Conservation (phyloP, 192 early-diverging fungal species). For the Backusella tarrabulga region DNA sequence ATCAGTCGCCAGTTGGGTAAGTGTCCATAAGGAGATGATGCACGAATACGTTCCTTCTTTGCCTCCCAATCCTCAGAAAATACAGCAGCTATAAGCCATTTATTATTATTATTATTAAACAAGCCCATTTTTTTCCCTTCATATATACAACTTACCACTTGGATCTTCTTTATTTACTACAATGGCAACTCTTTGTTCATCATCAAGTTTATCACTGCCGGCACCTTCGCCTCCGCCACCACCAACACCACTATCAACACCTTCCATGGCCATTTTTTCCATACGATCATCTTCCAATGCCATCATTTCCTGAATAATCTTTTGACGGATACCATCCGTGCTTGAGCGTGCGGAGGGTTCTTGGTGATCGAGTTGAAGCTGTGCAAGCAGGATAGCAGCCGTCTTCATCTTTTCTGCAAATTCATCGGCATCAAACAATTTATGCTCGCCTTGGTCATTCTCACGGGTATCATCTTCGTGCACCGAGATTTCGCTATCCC, state of each 20-base stretch:
- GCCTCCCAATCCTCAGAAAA: slow-evolving; percentile 90
- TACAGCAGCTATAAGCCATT: slow-evolving; percentile 64
- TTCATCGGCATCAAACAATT: slow-evolving; percentile 57
- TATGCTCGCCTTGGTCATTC: not conserved
- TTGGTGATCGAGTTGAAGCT: slow-evolving; percentile 65
- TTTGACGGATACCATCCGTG: slow-evolving; percentile 83
- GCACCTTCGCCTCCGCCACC: slow-evolving; percentile 48
- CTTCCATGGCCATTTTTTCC: slow-evolving; percentile 61
- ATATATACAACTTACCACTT: slow-evolving; percentile 28
- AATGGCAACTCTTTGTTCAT: slow-evolving; percentile 43
- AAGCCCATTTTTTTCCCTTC: not conserved
- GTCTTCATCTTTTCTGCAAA: slow-evolving; percentile 93
- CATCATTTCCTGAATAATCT: slow-evolving; percentile 94
- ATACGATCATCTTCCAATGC: slow-evolving; percentile 86
- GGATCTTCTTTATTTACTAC: slow-evolving; percentile 61
- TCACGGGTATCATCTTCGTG: not conserved
- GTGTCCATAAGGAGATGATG: slow-evolving; percentile 82
- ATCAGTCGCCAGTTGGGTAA: slow-evolving; percentile 83
- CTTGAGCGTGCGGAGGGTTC: slow-evolving; percentile 30
- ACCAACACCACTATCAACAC: slow-evolving; percentile 73
- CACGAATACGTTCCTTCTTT: slow-evolving; percentile 84
- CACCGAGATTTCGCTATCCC: not conserved
- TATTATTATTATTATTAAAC: not conserved
- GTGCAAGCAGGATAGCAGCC: slow-evolving; percentile 94
- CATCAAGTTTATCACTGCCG: slow-evolving; percentile 59